Evolutionary conservation across 495 filamentous ascomycete species (phyloP).

Genomic region (Xylaria nigripes): DNA sequence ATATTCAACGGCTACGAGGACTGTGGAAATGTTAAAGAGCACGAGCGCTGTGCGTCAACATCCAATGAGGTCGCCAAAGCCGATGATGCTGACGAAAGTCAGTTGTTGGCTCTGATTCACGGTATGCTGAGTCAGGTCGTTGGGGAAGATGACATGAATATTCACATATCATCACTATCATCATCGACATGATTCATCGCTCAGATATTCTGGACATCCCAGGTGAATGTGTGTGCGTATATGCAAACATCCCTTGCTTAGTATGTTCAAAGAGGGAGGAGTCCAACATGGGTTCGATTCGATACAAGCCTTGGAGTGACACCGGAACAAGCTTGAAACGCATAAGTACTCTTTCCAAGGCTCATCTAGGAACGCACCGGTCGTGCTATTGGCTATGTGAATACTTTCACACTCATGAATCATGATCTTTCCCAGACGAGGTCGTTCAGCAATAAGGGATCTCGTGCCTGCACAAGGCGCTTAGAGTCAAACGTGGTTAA

Average conservation of each 20-base stretch:
- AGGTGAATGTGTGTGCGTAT: no score
- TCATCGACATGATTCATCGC: background rate
- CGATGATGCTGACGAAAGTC: slow-evolving; percentile 39
- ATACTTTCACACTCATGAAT: background rate
- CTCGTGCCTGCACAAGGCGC: background rate
- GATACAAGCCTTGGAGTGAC: no score
- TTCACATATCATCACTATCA: background rate
- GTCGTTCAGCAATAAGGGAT: background rate
- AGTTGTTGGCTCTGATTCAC: slow-evolving; percentile 14
- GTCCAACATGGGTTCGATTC: background rate
- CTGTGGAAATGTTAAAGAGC: slow-evolving; percentile 35
- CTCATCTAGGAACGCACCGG: no score
- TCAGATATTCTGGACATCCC: background rate
- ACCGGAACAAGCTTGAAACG: no score
- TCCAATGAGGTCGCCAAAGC: slow-evolving; percentile 48
- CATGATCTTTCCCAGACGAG: background rate
- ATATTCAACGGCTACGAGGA: slow-evolving; percentile 46
- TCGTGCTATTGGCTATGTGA: background rate
- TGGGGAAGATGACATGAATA: background rate
- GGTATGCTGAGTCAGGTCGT: background rate
- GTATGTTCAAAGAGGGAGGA: background rate
- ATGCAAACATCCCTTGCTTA: no score
- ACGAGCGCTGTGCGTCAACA: slow-evolving; percentile 49
- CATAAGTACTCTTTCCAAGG: no score
- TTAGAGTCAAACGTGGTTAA: no score